These are phyloP conservation scores for Bruguiera hainesii DNA, from an alignment of 441 rosid species.

Conservation along the genomic window DNA sequence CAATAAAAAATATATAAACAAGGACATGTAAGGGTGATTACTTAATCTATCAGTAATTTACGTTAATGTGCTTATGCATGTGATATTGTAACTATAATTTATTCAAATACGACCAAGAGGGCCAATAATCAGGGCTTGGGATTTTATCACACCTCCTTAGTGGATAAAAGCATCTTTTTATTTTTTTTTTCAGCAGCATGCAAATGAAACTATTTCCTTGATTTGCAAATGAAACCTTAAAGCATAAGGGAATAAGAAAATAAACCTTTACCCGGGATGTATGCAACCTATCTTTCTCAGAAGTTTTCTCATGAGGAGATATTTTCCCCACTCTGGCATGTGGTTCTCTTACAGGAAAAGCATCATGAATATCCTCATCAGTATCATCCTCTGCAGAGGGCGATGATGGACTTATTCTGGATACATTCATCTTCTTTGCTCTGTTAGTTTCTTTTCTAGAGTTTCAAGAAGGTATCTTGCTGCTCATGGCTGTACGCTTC, in stretches of 20 bases:
- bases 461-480: slow-evolving; percentile 27
- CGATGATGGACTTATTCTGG: slow-evolving; percentile 27
- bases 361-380: slow-evolving; percentile 31
- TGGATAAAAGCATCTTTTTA: neutral
- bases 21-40: no score
- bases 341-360: slow-evolving; percentile 23
- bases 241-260: no score
- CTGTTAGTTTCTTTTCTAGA: slow-evolving; percentile 26
- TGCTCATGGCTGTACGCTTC: slow-evolving; percentile 24
- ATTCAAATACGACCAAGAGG: no score
- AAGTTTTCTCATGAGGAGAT: slow-evolving; percentile 17
- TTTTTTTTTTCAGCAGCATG: neutral
- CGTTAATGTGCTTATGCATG: no score
- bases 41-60: no score
- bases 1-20: no score
- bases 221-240: neutral
- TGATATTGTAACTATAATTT: no score
- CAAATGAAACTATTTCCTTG: neutral
- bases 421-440: slow-evolving; percentile 22
- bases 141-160: neutral
- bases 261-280: neutral
- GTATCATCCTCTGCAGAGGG: slow-evolving; percentile 30
- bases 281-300: slow-evolving; percentile 24
- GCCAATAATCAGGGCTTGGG: no score
- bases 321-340: slow-evolving; percentile 25